Percentiles rank a stretch among this genome's conserved stretches.
Evolutionary conservation across 345 rosid species (phyloP).

Genomic region (Linum usitatissimum): DNA sequence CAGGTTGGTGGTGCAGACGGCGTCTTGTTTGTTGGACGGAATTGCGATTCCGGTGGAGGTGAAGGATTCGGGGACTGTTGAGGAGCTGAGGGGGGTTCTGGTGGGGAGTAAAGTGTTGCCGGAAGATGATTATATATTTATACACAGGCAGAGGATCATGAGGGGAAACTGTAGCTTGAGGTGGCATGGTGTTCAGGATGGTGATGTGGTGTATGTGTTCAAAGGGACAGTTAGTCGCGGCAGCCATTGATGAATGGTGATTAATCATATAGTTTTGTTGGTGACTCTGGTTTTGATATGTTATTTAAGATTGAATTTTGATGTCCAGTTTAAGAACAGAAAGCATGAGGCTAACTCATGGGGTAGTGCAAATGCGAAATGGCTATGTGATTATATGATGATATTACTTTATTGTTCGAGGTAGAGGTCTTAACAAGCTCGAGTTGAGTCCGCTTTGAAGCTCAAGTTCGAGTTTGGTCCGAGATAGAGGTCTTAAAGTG

Average conservation of each 20-base stretch:
- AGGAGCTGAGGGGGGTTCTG: conserved; percentile 41
- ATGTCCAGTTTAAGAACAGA: too few species aligned
- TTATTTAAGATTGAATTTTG: too few species aligned
- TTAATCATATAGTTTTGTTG: too few species aligned
- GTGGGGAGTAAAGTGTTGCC: conserved; percentile 44
- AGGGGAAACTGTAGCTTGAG: conserved; percentile 52
- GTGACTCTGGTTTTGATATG: too few species aligned
- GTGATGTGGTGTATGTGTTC: conserved; percentile 61
- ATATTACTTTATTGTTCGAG: too few species aligned
- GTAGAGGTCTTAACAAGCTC: too few species aligned
- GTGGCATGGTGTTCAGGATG: conserved; percentile 74
- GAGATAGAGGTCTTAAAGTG: too few species aligned
- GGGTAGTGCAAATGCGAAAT: too few species aligned
- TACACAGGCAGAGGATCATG: conserved; percentile 83
- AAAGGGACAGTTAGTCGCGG: conserved; percentile 48
- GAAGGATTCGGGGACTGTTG: conserved; percentile 48
- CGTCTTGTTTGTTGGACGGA: conserved; percentile 59
- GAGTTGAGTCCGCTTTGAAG: too few species aligned
- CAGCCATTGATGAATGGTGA: conserved; percentile 11
- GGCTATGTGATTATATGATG: too few species aligned
- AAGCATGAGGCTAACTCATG: too few species aligned
- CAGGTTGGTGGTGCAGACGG: conserved; percentile 49
- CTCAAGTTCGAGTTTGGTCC: too few species aligned
- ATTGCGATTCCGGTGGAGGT: conserved; percentile 58
- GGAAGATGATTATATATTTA: conserved; percentile 59